Evolutionary conservation across 441 rosid genomes (phyloP), one percentile per base, ranked within the genome.

Genomic region (Cnidoscolus chayamansa): DNA sequence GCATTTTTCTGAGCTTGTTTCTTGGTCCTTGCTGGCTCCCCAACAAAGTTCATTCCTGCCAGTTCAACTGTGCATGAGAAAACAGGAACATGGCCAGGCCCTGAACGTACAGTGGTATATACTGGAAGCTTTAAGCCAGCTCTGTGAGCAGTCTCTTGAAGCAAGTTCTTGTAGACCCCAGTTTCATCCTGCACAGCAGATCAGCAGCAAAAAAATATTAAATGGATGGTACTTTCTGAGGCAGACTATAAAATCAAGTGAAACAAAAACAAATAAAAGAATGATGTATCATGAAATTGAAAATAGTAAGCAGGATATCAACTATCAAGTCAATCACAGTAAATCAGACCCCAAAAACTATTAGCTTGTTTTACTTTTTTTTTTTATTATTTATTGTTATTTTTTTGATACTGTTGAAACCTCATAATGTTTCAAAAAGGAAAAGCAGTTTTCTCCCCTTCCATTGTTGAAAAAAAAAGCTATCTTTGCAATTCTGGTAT

Each of bases 1-100:
- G 95, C 89, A 76, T 86, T 89, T 78, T 88, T 89, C 86, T 89
- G 92, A 68, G 92, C 93, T 79, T 86, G 95, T 78, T 90, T 91
- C 89, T 91, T 91, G 57, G 90, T 85, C 84, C 86, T 86, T 68
- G 92, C 84, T 19, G 84, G 81, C 70, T 87, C 87, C 74, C 95
- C 93, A 1, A 72, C 73, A 75, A 90, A 91, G 63, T 71, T 86
- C 87, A 86, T 78, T 54, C 90, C 84, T 51, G 84, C 93, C 67
- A 91, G 87, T 74, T 88, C 90, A 66, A 87, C 90, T 0, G 79
- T 82, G 77, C 93, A 86, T n/a, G 86, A 75, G 81, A 87, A 88
- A 10, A 70, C 48, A 51, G 92, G 88, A 72, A 84, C 78, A 71
- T 88, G 92, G 68, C 86, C 84, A 43, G 90, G 83, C 64, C 96